A percentile compares a stretch with the other conserved stretches of the same genome.
These are phyloP conservation scores for Blastobotrys buckinghamii DNA, from an alignment of 1,139 yeast species.

Conservation along the genomic window DNA sequence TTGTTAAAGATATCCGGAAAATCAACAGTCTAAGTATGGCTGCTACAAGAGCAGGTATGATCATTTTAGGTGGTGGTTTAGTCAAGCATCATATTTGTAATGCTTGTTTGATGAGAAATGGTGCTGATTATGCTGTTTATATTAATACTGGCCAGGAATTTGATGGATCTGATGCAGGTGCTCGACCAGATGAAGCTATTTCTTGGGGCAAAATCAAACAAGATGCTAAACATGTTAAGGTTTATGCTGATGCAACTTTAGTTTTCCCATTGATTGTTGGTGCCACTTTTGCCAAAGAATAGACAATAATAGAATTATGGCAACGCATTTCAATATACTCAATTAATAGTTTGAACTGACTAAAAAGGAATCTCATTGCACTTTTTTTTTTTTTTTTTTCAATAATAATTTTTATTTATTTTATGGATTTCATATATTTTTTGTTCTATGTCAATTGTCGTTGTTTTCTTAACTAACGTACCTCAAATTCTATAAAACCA, in stretches of 20 bases:
- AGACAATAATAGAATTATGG: no score
- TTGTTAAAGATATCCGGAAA: constrained; percentile 86
- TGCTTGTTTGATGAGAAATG: constrained; percentile 98
- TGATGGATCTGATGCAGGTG: constrained; percentile 99
- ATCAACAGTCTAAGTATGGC: constrained; percentile 94
- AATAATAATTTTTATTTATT: no score
- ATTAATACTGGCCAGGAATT: constrained; percentile 98
- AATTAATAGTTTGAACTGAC: no score
- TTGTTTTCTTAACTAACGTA: no score
- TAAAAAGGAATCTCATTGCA: no score
- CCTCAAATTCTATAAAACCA: no score
- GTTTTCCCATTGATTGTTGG: constrained; percentile 96
- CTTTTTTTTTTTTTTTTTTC: no score
- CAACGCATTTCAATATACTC: no score
- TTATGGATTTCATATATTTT: no score
- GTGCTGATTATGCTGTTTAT: constrained; percentile 96
- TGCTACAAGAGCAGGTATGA: constrained; percentile 94
- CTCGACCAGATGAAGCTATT: constrained; percentile 97
- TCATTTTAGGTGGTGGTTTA: constrained; percentile 92
- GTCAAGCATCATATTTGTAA: constrained; percentile 96
- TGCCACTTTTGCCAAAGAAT: constrained; percentile 69
- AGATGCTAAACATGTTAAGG: constrained; percentile 85
- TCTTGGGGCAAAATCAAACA: constrained; percentile 98
- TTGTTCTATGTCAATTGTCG: no score
- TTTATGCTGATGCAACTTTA: constrained; percentile 92